Evolutionary conservation across 352 stramenopile genomes (phyloP).

Genomic region (Blastocystis sp.): DNA sequence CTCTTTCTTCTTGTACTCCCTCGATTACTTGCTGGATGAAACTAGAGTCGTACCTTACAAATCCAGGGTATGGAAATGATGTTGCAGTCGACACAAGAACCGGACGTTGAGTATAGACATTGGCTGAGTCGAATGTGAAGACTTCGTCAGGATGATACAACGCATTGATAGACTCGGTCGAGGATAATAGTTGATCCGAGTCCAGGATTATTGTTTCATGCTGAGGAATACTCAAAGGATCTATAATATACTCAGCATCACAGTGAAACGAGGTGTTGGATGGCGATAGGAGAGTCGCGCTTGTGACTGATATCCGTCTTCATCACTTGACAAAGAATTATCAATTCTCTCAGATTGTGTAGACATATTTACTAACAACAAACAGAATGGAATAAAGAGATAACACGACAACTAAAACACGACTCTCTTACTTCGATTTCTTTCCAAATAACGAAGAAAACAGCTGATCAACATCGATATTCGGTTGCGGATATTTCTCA

Average conservation of each 20-base stretch:
- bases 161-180: not conserved
- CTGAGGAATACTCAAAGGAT: not conserved
- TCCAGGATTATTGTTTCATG: not conserved
- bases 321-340: not conserved
- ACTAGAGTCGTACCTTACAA: not conserved
- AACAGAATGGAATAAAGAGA: slow-evolving; percentile 37
- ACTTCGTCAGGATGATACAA: not conserved
- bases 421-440: slow-evolving; percentile 40
- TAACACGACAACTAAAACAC: slow-evolving; percentile 53
- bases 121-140: slow-evolving; percentile 33
- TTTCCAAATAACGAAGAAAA: slow-evolving; percentile 61
- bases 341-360: not conserved
- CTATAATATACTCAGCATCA: not conserved
- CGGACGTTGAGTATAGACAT: not conserved
- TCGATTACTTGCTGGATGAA: slow-evolving; percentile 2
- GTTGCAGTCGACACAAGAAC: not conserved
- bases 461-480: slow-evolving; percentile 57
- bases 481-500: slow-evolving; percentile 38
- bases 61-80: not conserved
- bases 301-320: not conserved
- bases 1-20: not conserved
- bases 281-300: not conserved
- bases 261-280: slow-evolving; percentile 7
- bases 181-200: not conserved
- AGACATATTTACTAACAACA: slow-evolving; percentile 28